Conservation (phyloP, 1,139 yeast genomes). For the Scheffersomyces illinoinensis region DNA sequence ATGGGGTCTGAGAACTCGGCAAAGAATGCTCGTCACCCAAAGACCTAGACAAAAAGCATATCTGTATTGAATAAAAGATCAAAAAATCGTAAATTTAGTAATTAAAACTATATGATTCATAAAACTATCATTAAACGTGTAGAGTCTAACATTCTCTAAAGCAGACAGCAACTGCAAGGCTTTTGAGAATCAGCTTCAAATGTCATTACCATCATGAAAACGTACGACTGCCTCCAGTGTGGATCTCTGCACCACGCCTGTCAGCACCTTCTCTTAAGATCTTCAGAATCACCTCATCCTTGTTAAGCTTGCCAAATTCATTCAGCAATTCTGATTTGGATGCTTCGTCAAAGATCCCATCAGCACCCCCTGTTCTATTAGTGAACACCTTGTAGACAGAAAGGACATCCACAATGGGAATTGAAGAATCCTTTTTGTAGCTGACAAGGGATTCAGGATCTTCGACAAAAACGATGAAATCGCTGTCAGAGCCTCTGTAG, state of each 20-base stretch:
- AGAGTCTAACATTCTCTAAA: background rate
- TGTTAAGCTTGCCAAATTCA: constrained; percentile 60
- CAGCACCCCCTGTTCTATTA: constrained; percentile 64
- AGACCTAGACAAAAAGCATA: background rate
- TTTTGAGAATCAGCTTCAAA: background rate
- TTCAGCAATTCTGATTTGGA: constrained; percentile 62
- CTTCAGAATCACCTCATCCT: constrained; percentile 51
- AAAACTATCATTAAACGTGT: background rate
- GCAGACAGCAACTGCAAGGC: background rate
- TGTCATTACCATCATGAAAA: background rate
- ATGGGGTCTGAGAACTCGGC: background rate
- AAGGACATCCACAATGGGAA: constrained; percentile 66
- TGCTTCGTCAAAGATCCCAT: constrained; percentile 73
- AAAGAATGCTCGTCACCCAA: background rate
- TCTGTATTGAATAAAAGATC: background rate
- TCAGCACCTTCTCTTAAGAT: constrained; percentile 59
- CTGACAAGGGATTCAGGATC: constrained; percentile 49
- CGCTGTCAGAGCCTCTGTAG: constrained; percentile 64
- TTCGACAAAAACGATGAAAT: constrained; percentile 66
- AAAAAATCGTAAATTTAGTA: constrained; percentile 1
- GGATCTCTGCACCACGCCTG: constrained; percentile 24
- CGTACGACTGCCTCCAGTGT: constrained; percentile 19
- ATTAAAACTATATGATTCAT: background rate
- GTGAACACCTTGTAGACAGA: constrained; percentile 65
- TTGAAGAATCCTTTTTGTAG: constrained; percentile 49